These are phyloP conservation scores for Lichtheimia hyalospora DNA, from an alignment of 371 early-diverging fungal genomes.

Conservation along the genomic window DNA sequence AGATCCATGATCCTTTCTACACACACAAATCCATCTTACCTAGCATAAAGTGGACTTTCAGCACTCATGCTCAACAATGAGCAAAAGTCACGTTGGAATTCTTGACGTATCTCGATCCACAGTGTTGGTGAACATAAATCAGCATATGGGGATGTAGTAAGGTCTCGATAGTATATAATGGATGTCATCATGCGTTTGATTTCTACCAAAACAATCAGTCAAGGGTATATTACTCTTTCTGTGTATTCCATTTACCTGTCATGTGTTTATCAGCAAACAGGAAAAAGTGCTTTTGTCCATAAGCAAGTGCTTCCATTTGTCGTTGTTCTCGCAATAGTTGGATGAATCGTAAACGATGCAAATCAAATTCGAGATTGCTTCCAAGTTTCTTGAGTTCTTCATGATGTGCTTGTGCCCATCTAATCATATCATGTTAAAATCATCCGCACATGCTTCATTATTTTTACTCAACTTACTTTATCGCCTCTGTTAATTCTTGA, in stretches of 20 bases:
- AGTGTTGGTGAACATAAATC: slow-evolving; percentile 56
- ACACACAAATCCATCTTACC: slow-evolving; percentile 43
- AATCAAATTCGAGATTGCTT: slow-evolving; percentile 79
- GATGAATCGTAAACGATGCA: slow-evolving; percentile 79
- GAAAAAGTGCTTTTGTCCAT: slow-evolving; percentile 71
- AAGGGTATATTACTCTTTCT: not conserved
- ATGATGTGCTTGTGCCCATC: slow-evolving; percentile 74
- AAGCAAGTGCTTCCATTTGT: slow-evolving; percentile 66
- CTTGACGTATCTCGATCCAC: slow-evolving; percentile 68
- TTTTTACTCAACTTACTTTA: slow-evolving; percentile 32
- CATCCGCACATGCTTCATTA: too few species aligned
- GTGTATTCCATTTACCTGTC: slow-evolving; percentile 46
- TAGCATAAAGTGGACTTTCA: slow-evolving; percentile 77
- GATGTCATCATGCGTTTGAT: slow-evolving; percentile 69
- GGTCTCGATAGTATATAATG: slow-evolving; percentile 12
- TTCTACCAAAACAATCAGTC: slow-evolving; percentile 47
- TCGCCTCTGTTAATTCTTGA: slow-evolving; percentile 25
- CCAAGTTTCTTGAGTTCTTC: slow-evolving; percentile 58
- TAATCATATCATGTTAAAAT: slow-evolving; percentile 15
- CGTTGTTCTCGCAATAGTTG: slow-evolving; percentile 57
- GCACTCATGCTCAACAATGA: slow-evolving; percentile 74
- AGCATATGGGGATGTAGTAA: slow-evolving; percentile 62
- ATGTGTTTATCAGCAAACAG: slow-evolving; percentile 64
- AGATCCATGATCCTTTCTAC: not conserved
- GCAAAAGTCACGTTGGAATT: slow-evolving; percentile 89